These are phyloP conservation scores for Barnettozyma pratensis DNA, from an alignment of 805 yeast species.

Conservation along the genomic window DNA sequence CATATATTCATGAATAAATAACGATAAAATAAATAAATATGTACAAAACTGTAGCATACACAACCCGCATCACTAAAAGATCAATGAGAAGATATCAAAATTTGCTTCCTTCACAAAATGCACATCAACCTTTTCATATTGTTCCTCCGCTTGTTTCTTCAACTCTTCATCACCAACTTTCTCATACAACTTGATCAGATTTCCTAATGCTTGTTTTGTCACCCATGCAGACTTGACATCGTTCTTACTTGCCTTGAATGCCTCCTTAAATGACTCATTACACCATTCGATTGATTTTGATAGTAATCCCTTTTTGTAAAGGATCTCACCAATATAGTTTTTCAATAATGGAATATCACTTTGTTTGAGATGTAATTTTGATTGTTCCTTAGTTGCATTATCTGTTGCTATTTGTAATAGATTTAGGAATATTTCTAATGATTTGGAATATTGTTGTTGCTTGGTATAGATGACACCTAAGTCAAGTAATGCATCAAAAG, in stretches of 20 bases:
- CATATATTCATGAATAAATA: too few species aligned
- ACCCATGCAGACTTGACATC: constrained; percentile 35
- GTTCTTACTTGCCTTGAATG: constrained; percentile 27
- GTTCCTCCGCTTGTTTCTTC: constrained; percentile 8
- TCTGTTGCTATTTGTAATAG: constrained; percentile 16
- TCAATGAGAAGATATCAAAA: constrained; percentile 5
- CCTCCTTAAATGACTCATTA: constrained; percentile 31
- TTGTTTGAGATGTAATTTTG: background rate
- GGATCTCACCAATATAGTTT: constrained; percentile 37
- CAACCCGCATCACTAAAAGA: background rate
- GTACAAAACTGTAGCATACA: background rate
- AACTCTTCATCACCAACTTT: constrained; percentile 14
- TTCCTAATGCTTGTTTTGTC: constrained; percentile 32
- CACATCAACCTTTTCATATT: constrained; percentile 6
- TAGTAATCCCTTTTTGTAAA: constrained; percentile 31
- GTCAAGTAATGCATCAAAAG: constrained; percentile 21
- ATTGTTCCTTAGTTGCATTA: background rate
- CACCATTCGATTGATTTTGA: constrained; percentile 36
- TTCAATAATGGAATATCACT: constrained; percentile 32
- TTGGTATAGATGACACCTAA: constrained; percentile 22
- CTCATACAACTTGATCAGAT: constrained; percentile 22
- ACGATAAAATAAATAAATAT: constrained; percentile 1
- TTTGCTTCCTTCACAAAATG: constrained; percentile 2
- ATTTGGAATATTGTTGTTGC: constrained; percentile 11
- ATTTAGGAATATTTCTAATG: constrained; percentile 33